Percentiles rank a stretch among this genome's conserved stretches.
phyloP scores from a whole-genome alignment of 306 rosid species.

The Acmispon strigosus region DNA sequence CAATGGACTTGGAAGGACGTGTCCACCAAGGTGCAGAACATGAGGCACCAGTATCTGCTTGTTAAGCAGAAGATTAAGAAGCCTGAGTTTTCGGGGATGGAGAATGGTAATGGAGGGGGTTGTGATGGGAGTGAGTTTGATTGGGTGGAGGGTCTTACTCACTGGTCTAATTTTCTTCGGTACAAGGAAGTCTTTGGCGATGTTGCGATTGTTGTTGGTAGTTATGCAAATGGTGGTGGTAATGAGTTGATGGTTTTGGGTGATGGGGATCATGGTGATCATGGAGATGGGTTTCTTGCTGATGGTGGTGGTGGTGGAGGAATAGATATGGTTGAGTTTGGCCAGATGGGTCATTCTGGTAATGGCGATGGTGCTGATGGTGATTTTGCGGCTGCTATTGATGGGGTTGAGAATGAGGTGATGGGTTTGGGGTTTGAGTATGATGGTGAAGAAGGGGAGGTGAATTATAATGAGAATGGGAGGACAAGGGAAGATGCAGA shows the following conservation, averaged over 20 bases:
- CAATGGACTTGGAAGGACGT: constrained; percentile 98
- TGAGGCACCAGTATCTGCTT: constrained; percentile 92
- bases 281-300: constrained; percentile 51
- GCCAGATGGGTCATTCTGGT: constrained; percentile 67
- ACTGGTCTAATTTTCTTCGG: constrained; percentile 93
- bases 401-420: constrained; percentile 80
- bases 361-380: constrained; percentile 47
- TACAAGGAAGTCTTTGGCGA: constrained; percentile 94
- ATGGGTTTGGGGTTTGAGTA: constrained; percentile 79
- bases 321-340: constrained; percentile 71
- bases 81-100: constrained; percentile 37
- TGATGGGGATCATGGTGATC: constrained; percentile 27
- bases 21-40: constrained; percentile 95
- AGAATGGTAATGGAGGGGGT: constrained; percentile 35
- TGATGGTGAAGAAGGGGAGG: constrained; percentile 72
- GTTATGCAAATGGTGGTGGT: constrained; percentile 22
- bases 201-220: constrained; percentile 42
- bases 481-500: constrained; percentile 59
- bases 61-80: constrained; percentile 96
- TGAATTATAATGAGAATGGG: constrained; percentile 58
- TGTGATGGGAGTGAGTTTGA: constrained; percentile 66
- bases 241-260: constrained; percentile 43
- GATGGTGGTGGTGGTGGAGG: constrained; percentile 36
- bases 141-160: constrained; percentile 82
- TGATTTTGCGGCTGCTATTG: constrained; percentile 59